Base-by-base conservation (phyloP, 2,329 filamentous ascomycete genomes). In the Penicillium glabrum region DNA sequence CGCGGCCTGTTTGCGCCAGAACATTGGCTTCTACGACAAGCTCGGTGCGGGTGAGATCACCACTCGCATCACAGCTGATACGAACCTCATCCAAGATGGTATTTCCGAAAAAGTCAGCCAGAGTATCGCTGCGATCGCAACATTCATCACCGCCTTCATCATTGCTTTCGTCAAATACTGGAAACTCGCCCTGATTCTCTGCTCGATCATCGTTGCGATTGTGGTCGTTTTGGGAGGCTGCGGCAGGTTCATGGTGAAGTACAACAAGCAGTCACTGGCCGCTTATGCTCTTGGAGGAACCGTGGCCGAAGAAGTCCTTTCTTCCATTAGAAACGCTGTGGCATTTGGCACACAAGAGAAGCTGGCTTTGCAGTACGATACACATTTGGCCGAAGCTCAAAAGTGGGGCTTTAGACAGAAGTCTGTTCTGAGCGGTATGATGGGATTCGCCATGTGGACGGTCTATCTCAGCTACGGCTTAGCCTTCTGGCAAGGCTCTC, bases 21-120 rank as follows among this genome's bases (percentile, higher is more conserved):
- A 93, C 71, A 90, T 93, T 68, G 89, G 84, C 26, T 93, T 89
- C 74, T 93, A 92, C 74, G 92, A 96, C 73, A 90, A 91, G 65
- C 82, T 93, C 5, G 90, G 90, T 37, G 86, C 90, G 43, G 91
- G 91, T 44, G 91, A 96, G 73, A 87, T 96, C 53, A 93, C 90
- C 0, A 93, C 90, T 0, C 85, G 90, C 60, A 93, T 96, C 63
- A 96, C 90, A 0, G 86, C 90, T 7, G 91, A 96, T 69, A 92
- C 89, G 43, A 95, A 93, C 65, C 77, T 91, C 51, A 86, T 96
- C 48, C 91, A 95, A 72, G 90, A 93, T 62, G 91, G 90, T 49
- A 92, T 96, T 39, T 91, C 89, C 0, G 88, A 92, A 72, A 93
- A 93, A 75, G 81, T 93, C 46, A 84, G 83, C 31, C 75, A 93